These are phyloP conservation scores for Hanseniaspora sp. DNA, from an alignment of 1,139 yeast species.

Conservation along the genomic window DNA sequence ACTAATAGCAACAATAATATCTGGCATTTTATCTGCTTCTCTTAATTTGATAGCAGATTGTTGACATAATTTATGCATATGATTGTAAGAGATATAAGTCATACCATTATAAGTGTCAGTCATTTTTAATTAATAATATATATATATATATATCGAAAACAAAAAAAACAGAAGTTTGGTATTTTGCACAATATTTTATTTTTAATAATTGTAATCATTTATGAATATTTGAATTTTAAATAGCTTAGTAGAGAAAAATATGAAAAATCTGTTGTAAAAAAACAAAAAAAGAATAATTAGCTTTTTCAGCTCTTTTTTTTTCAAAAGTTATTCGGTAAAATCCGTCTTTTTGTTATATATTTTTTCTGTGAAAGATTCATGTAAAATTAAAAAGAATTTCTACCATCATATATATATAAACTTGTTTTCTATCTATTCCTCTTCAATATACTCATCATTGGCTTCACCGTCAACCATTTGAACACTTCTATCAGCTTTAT, in stretches of 20 bases:
- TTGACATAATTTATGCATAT: slow-evolving; percentile 87
- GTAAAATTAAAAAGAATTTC: no score
- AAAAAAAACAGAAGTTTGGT: not conserved
- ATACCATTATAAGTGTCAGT: slow-evolving; percentile 31
- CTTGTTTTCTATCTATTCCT: not conserved
- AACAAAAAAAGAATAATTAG: no score
- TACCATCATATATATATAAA: no score
- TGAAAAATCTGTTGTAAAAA: no score
- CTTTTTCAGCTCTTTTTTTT: no score
- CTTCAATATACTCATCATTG: slow-evolving; percentile 12
- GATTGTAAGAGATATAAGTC: slow-evolving; percentile 80
- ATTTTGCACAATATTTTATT: not conserved
- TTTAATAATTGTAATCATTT: no score
- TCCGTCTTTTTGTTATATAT: no score
- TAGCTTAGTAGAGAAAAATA: no score
- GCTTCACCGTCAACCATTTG: slow-evolving; percentile 17
- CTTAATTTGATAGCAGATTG: slow-evolving; percentile 64
- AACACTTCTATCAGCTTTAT: not conserved
- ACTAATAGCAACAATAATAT: slow-evolving; percentile 76
- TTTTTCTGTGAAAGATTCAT: no score
- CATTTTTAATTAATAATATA: not conserved
- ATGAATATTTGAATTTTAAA: no score
- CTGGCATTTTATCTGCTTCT: slow-evolving; percentile 55
- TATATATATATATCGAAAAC: no score
- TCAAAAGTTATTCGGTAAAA: no score